Conservation (phyloP, 352 stramenopile genomes). For the Phytophthora citricola region DNA sequence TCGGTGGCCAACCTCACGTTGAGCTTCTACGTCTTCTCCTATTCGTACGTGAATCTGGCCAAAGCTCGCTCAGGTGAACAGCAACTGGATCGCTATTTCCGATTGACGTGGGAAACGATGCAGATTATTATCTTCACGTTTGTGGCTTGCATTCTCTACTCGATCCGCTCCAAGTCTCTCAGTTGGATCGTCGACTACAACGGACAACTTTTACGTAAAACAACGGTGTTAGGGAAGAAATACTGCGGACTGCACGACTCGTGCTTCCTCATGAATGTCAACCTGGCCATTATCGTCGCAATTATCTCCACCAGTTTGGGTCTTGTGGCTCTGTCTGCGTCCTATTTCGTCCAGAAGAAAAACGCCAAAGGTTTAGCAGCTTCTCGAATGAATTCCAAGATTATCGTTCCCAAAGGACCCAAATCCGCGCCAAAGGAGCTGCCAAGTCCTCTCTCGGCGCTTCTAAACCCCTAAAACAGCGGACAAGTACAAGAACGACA, state of each 20-base stretch:
- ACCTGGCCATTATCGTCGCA: slow-evolving; percentile 20
- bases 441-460: too few species aligned
- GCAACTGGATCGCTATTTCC: slow-evolving; percentile 41
- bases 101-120: slow-evolving; percentile 39
- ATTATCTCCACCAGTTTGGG: slow-evolving; percentile 12
- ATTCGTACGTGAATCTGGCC: slow-evolving; percentile 33
- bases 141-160: slow-evolving; percentile 9
- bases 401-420: too few species aligned
- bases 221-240: slow-evolving; percentile 24
- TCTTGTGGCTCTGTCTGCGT: neutral
- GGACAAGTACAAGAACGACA: too few species aligned
- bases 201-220: slow-evolving; percentile 25
- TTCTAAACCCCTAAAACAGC: too few species aligned
- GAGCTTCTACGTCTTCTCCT: slow-evolving; percentile 36
- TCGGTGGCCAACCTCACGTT: slow-evolving; percentile 29
- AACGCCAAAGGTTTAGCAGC: too few species aligned
- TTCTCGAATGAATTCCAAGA: too few species aligned
- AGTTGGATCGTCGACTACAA: slow-evolving; percentile 36
- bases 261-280: slow-evolving; percentile 37
- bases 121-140: slow-evolving; percentile 20
- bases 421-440: too few species aligned
- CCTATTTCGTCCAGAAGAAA: too few species aligned
- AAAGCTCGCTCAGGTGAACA: slow-evolving; percentile 36
- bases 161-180: slow-evolving; percentile 21
- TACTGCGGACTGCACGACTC: slow-evolving; percentile 36